Evolutionary conservation across 768 basidiomycete species (phyloP), one percentile per base, ranked within the genome.

Genomic region (Suillus alpinus): DNA sequence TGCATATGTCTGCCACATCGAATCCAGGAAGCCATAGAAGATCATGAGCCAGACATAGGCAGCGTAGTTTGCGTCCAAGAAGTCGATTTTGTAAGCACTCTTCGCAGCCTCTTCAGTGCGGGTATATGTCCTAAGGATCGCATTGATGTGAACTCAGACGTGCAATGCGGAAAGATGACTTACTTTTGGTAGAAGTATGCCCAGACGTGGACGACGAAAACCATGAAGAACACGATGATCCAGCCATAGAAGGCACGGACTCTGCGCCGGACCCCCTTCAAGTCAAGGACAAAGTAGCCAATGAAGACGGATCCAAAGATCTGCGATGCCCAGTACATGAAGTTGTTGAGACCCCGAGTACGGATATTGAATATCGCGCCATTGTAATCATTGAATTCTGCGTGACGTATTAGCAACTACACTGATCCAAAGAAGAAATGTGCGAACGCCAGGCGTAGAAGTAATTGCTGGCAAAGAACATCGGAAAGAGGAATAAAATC

Each of bases 391-490:
- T 89, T 92, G 76, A 92, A 92, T 74, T 93, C 88, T 91, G 62
- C 62, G 66, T 40, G 53, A 23, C 51, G 59, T 14, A 58, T 58
- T 39, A n/a, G 40, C 32, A 40, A 63, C 59, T 13, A 47, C 47
- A 10, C 20, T n/a, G 47, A 20, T 37, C 6, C 14, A 9, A 14
- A 49, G 18, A 37, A 32, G 2, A 44, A 14, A 34, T 61, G 40
- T 18, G 77, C 87, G 68, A 60, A 90, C 89, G 89, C 89, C 89
- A 92, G 12, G 91, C 85, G 68, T 90, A 91, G 76, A 92, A 92
- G 84, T 88, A 92, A 71, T 92, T 92, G 57, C 86, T 88, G 6
- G 88, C 84, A 59, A 91, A 83, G 74, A 93, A 92, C 87, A 93
- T 89, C 36, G 92, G 92, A 77, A 94, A 90, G 36, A 92, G 83